Evolutionary conservation across 2,329 filamentous ascomycete genomes (phyloP).

Genomic region (Colletotrichum eleusines): DNA sequence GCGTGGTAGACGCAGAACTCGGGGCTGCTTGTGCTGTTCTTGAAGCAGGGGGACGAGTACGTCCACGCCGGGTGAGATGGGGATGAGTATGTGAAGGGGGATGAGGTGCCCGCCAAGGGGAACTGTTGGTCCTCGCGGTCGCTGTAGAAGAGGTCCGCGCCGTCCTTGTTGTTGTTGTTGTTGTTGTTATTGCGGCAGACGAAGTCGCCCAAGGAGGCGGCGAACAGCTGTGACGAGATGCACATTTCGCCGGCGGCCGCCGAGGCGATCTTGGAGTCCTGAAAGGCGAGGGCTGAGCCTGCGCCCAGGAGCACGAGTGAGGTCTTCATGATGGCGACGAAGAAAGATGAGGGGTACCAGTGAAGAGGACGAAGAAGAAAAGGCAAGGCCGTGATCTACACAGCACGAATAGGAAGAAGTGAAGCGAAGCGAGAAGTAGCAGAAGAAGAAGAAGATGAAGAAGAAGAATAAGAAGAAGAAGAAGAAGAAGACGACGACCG

Average conservation of each 20-base stretch:
- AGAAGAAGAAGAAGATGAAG: background rate
- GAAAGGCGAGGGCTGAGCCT: slow-evolving; percentile 31
- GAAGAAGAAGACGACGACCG: background rate
- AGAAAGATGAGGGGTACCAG: background rate
- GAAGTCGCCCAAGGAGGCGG: slow-evolving; percentile 35
- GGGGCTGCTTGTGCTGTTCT: slow-evolving; percentile 31
- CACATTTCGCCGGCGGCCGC: slow-evolving; percentile 38
- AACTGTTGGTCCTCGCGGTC: slow-evolving; percentile 22
- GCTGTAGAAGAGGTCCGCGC: slow-evolving; percentile 35
- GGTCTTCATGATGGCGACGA: slow-evolving; percentile 33
- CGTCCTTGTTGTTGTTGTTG: slow-evolving; percentile 44
- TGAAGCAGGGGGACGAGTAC: slow-evolving; percentile 33
- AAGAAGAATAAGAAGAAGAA: background rate
- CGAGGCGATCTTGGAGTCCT: slow-evolving; percentile 38
- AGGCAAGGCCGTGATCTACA: slow-evolving; percentile 32
- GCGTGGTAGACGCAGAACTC: slow-evolving; percentile 53
- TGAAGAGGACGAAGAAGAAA: background rate
- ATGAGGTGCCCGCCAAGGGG: slow-evolving; percentile 2
- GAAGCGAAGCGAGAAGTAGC: no score
- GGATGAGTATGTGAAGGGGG: background rate
- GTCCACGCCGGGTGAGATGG: slow-evolving; percentile 25
- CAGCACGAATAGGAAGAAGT: slow-evolving; percentile 1
- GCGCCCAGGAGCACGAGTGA: slow-evolving; percentile 25
- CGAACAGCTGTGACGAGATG: slow-evolving; percentile 40
- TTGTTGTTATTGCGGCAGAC: slow-evolving; percentile 44